Evolutionary conservation across 2,329 filamentous ascomycete species (phyloP), one percentile per base, ranked within the genome.

Genomic region (Fusarium pseudoanthophilum): DNA sequence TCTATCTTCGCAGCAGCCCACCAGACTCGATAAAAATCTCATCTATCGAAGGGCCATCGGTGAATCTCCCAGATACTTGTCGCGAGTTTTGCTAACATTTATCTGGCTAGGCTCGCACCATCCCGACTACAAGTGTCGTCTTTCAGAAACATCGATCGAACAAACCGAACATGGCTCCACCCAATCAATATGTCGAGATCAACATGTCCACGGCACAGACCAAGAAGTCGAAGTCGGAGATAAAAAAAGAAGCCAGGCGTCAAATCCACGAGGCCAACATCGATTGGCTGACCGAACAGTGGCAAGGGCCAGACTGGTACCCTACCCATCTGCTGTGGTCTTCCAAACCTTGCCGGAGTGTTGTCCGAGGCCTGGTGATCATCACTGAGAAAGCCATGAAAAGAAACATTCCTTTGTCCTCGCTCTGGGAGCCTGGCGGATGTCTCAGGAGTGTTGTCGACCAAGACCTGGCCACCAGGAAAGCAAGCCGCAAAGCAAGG

Each of bases 401-500:
- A 2, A 2, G 7, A n/a, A 26, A 21, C 3, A 39, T 30, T 15
- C 14, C 14, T 3, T 18, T 55, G 3, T 0, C 24, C 7, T 56
- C 52, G 24, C 52, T 56, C 20, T 56, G 52, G 52, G 37, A 56
- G 21, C 3, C 36, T 20, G 15, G 9, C 2, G 37, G 52, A 24
- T 30, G 11, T 4, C 8, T 55, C 14, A 55, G 52, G 2, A 20
- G 5, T 14, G 52, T 39, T 20, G 32, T 40, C 24, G 34, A 53
- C 13, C n/a, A 53, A 7, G 32, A 53, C 32, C 24, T 53, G 11
- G 34, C 32, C 18, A 16, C 2, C 4, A 53, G 34, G 46, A 4
- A 32, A 16, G 7, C 18, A 0, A 8, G 11, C 0, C 8, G 11
- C 11, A 46, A 28, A 11, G 11, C 0, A 6, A 3, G 20, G 11